phyloP scores from a whole-genome alignment of 441 rosid genomes.

The Gossypium trilobum region DNA sequence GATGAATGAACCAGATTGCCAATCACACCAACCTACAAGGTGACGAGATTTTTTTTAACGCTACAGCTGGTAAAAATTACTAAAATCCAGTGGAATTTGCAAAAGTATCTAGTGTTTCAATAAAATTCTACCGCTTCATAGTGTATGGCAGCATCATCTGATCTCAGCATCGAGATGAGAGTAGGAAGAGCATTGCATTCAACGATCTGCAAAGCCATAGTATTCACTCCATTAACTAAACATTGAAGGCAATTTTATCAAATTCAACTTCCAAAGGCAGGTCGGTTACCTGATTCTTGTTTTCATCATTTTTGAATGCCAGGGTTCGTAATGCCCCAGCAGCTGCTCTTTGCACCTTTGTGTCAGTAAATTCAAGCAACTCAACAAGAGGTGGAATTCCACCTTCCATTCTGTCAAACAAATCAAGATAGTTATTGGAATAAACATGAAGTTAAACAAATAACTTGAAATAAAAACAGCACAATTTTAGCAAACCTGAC shows the following conservation, averaged over 20 bases:
- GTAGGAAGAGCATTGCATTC: conserved; percentile 40
- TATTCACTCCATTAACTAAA: conserved; percentile 1
- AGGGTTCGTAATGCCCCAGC: conserved; percentile 5
- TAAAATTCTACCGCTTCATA: conserved; percentile 77
- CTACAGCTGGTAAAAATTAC: conserved; percentile 9
- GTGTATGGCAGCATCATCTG: conserved; percentile 95
- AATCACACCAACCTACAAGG: conserved; percentile 83
- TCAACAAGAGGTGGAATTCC: conserved; percentile 1
- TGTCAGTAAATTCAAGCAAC: neutral
- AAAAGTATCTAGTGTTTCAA: conserved; percentile 7
- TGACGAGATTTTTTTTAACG: neutral
- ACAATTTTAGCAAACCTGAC: conserved; percentile 2
- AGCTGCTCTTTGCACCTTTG: conserved; percentile 1
- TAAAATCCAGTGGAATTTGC: conserved; percentile 1
- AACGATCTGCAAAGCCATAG: neutral
- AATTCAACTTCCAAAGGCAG: conserved; percentile 20
- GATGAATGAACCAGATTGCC: conserved; percentile 31
- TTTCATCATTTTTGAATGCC: conserved; percentile 74
- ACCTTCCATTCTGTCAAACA: neutral
- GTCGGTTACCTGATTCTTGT: conserved; percentile 53
- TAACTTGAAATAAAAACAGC: neutral
- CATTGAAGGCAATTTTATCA: conserved; percentile 9
- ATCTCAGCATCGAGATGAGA: conserved; percentile 81
- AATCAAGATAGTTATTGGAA: neutral
- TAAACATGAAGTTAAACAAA: neutral